These are phyloP conservation scores for Blepharisma japonicum DNA, from an alignment of 73 alveolate species.

Conservation along the genomic window DNA sequence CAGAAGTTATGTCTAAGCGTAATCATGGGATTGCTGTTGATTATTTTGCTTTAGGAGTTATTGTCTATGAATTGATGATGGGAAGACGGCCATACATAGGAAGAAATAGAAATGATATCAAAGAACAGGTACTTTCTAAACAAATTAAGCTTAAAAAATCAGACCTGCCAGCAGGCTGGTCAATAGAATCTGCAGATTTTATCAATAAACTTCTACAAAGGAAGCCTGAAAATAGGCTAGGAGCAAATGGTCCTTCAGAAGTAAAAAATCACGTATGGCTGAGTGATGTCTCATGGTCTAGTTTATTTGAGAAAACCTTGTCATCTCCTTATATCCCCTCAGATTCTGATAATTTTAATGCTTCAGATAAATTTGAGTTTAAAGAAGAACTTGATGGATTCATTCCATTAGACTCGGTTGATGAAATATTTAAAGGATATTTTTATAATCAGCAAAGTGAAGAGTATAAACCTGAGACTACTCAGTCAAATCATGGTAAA, in stretches of 20 bases:
- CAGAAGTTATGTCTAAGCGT: constrained; percentile 78
- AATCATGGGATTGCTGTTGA: constrained; percentile 79
- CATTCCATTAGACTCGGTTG: too few relatives aligned
- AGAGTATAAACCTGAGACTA: too few relatives aligned
- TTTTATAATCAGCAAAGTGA: too few relatives aligned
- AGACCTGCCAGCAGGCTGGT: constrained; percentile 87
- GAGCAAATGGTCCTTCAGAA: constrained; percentile 81
- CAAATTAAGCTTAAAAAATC: constrained; percentile 63
- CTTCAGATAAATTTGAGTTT: neutral
- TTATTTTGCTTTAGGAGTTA: constrained; percentile 88
- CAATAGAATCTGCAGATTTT: constrained; percentile 91
- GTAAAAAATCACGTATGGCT: constrained; percentile 86
- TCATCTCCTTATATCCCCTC: neutral
- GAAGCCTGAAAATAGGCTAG: constrained; percentile 81
- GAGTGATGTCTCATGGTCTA: constrained; percentile 72
- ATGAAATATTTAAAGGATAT: too few relatives aligned
- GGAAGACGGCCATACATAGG: constrained; percentile 89
- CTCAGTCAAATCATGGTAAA: too few relatives aligned
- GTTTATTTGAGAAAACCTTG: neutral
- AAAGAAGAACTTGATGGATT: neutral
- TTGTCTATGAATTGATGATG: constrained; percentile 76
- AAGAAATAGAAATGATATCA: constrained; percentile 66
- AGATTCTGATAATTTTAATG: neutral
- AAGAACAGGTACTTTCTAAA: constrained; percentile 59
- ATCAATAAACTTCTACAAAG: constrained; percentile 80